Conservation (phyloP, 2,329 filamentous ascomycete genomes). For the Lecanicillium sp. region DNA sequence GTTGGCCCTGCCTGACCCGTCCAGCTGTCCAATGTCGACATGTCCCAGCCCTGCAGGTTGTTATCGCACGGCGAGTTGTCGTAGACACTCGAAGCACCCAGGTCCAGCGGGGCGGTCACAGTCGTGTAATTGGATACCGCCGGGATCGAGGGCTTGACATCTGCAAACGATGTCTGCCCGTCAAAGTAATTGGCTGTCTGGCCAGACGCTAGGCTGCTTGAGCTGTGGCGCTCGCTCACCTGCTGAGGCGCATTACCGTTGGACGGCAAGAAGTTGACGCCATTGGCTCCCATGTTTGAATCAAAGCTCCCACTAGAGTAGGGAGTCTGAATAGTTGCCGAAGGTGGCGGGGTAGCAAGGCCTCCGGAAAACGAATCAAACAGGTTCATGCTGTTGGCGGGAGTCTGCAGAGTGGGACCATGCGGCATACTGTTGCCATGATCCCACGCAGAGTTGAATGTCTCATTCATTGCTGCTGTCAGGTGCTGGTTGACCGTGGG, state of each 20-base stretch:
- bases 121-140: constrained; percentile 22
- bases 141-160: constrained; percentile 25
- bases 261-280: constrained; percentile 22
- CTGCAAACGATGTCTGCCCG: constrained; percentile 19
- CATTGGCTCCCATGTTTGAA: constrained; percentile 20
- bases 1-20: constrained; percentile 15
- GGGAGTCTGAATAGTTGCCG: constrained; percentile 38
- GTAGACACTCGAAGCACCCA: constrained; percentile 24
- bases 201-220: constrained; percentile 15
- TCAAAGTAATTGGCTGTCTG: constrained; percentile 22
- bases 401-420: constrained; percentile 23
- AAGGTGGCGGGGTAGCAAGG: constrained; percentile 49
- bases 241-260: constrained; percentile 15
- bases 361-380: constrained; percentile 44
- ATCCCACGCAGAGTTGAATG: constrained; percentile 42
- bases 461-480: constrained; percentile 48
- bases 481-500: constrained; percentile 42
- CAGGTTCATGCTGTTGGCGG: constrained; percentile 28
- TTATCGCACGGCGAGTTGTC: constrained; percentile 23
- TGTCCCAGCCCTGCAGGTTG: constrained; percentile 28
- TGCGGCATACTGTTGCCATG: constrained; percentile 21
- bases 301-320: constrained; percentile 40
- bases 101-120: constrained; percentile 21
- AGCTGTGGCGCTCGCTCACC: constrained; percentile 9
- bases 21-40: constrained; percentile 27